Conservation (phyloP, 345 rosid genomes). For the Populus ilicifolia region DNA sequence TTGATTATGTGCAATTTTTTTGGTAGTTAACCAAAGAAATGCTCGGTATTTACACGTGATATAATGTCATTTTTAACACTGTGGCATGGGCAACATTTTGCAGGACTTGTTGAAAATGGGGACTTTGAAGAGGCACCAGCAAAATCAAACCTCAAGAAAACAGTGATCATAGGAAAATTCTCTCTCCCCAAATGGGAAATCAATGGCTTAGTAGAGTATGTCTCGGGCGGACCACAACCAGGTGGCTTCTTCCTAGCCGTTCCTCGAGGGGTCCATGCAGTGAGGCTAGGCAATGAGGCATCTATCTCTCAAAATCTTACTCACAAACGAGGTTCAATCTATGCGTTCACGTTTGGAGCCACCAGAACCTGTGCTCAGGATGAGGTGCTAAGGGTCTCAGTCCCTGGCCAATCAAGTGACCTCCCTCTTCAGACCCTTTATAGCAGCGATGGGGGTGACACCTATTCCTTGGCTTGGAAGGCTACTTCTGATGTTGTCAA, state of each 20-base stretch:
- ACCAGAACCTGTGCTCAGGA: conserved; percentile 82
- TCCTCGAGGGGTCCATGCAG: conserved; percentile 78
- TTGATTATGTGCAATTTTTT: background rate
- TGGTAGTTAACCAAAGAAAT: no score
- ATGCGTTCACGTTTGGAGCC: conserved; percentile 71
- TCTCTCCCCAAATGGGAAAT: conserved; percentile 85
- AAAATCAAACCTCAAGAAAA: conserved; percentile 55
- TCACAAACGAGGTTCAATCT: conserved; percentile 40
- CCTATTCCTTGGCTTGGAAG: conserved; percentile 68
- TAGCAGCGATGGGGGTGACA: conserved; percentile 78
- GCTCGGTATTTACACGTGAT: background rate
- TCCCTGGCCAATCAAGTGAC: conserved; percentile 50
- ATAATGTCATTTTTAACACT: background rate
- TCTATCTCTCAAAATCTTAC: conserved; percentile 57
- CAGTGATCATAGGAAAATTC: conserved; percentile 62
- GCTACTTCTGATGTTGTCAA: conserved; percentile 44
- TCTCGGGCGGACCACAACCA: conserved; percentile 81
- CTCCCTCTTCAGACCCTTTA: conserved; percentile 64
- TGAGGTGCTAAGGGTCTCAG: conserved; percentile 53
- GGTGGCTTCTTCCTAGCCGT: conserved; percentile 65
- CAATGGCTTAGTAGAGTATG: conserved; percentile 60
- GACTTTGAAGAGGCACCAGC: conserved; percentile 61
- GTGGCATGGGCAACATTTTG: background rate
- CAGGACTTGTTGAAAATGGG: conserved; percentile 67
- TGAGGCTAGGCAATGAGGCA: conserved; percentile 75